Conservation (phyloP, 2,329 filamentous ascomycete species). For the Claviceps purpurea region DNA sequence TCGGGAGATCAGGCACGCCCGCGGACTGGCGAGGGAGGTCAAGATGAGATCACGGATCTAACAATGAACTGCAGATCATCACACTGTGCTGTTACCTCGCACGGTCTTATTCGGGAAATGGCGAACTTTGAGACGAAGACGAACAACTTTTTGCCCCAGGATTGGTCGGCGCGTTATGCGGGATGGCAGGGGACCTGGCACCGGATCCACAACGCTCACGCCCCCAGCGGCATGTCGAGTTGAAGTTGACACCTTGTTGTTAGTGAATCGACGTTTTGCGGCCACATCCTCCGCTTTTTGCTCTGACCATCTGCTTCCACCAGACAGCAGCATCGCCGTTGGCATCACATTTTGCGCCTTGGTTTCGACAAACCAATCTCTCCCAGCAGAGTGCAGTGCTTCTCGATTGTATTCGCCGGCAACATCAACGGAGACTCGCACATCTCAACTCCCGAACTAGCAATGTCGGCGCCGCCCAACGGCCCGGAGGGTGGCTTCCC, state of each 20-base stretch:
- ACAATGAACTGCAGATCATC: not conserved
- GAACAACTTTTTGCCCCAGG: no score
- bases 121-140: no score
- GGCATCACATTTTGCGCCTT: not conserved
- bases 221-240: not conserved
- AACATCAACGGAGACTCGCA: not conserved
- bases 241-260: not conserved
- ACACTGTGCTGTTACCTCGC: not conserved
- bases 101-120: not conserved
- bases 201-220: not conserved
- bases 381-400: not conserved
- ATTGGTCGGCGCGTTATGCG: no score
- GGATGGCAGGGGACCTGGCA: not conserved
- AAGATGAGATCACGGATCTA: not conserved
- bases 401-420: slow-evolving; percentile 7
- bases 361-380: no score
- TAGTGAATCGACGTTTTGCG: not conserved
- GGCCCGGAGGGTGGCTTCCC: slow-evolving; percentile 14
- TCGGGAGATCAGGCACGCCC: not conserved
- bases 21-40: not conserved
- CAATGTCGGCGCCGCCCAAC: slow-evolving; percentile 17
- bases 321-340: not conserved
- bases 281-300: no score
- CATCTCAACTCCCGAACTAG: not conserved
- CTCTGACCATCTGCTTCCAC: no score